Evolutionary conservation across 1,284 basidiomycete genomes (phyloP), one percentile per base, ranked within the genome.

Genomic region (Naganishia sp.): DNA sequence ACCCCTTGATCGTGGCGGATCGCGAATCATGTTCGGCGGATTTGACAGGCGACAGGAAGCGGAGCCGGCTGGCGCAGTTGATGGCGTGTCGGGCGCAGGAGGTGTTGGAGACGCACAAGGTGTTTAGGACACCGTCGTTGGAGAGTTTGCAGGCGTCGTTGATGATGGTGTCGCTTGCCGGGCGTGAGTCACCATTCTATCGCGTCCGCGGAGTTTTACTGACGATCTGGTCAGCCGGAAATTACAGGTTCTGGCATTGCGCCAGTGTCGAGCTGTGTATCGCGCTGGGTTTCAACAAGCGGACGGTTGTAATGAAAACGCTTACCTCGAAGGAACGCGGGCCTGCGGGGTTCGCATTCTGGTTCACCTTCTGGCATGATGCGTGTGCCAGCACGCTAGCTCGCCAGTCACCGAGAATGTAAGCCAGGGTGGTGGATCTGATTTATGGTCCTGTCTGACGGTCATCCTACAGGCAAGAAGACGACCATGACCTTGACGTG

Each of bases 101-200:
- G 75, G 84, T 93, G 46, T 87, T 90, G 61, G 94, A 95, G 81
- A 85, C 86, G 52, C 82, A 90, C 74, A 92, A 91, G 79, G 89
- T 91, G 15, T 90, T 90, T 76, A 85, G 92, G 56, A 80, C 91
- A 56, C 85, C 90, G n/a, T 86, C 84, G 50, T 79, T 87, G 41
- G 89, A 94, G 73, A 90, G 93, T 79, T 87, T 90, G 3, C 74
- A 76, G 57, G 68, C 74, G 2, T 66, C 73, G 21, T 65, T 78
- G n/a, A 68, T 78, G 28, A 56, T 78, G 42, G 77, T 78, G 50
- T 55, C 52, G 13, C 56, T 58, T 17, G 63, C 53, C 13, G 53
- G 67, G 21, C 54, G 67, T 68, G 25, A 55, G 67, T 68, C 23
- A 41, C 35, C 28, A 6, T 15, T 1, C n/a, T 6, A n/a, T n/a